These are phyloP conservation scores for Coriolopsis trogii DNA, from an alignment of 1,284 basidiomycete species.

Conservation along the genomic window DNA sequence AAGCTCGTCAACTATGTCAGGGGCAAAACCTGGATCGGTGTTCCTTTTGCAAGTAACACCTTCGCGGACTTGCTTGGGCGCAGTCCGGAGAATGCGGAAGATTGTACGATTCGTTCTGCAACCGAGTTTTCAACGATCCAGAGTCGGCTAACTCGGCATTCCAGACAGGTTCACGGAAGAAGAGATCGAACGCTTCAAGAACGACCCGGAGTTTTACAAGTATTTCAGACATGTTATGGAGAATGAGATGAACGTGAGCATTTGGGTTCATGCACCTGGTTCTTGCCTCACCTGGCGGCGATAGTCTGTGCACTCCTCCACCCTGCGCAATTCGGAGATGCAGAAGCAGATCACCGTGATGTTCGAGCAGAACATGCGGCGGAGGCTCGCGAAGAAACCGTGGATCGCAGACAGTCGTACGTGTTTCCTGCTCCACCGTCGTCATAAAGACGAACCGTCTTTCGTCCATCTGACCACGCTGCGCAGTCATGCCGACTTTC, in stretches of 20 bases:
- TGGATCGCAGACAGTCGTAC: slow-evolving; percentile 59
- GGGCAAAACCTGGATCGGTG: slow-evolving; percentile 62
- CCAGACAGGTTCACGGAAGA: slow-evolving; percentile 56
- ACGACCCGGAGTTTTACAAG: slow-evolving; percentile 50
- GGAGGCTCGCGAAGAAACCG: slow-evolving; percentile 56
- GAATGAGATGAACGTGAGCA: slow-evolving; percentile 52
- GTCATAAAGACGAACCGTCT: background rate
- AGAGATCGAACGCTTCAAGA: slow-evolving; percentile 50
- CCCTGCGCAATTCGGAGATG: slow-evolving; percentile 44
- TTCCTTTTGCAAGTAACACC: slow-evolving; percentile 47
- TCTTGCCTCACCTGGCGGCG: background rate
- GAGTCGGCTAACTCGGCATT: background rate
- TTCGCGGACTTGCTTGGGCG: slow-evolving; percentile 43
- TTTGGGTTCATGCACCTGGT: background rate
- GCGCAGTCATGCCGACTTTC: slow-evolving; percentile 59
- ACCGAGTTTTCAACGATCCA: background rate
- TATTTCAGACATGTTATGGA: slow-evolving; percentile 54
- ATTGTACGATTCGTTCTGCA: slow-evolving; percentile 41
- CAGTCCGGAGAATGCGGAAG: slow-evolving; percentile 35
- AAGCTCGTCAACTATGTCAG: slow-evolving; percentile 59
- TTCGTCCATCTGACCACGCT: background rate
- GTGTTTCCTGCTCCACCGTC: slow-evolving; percentile 17
- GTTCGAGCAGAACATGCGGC: slow-evolving; percentile 51
- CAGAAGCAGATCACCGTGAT: slow-evolving; percentile 42
- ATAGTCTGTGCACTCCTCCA: slow-evolving; percentile 51